Base-by-base conservation (phyloP, 2,329 filamentous ascomycete species). In the Diaporthe citri region DNA sequence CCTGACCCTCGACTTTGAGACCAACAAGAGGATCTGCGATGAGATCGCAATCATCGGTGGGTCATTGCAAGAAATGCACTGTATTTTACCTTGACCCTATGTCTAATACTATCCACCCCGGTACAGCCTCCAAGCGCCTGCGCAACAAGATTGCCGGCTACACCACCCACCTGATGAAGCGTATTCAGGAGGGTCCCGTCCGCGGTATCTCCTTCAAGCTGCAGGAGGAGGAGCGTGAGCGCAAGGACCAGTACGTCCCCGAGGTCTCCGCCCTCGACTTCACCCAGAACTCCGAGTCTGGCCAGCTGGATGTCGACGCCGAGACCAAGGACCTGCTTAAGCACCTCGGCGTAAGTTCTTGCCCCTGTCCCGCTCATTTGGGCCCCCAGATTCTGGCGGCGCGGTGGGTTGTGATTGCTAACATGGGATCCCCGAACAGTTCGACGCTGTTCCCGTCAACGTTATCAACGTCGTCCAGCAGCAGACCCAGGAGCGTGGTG, bases 161-260 rank as follows among this genome's bases (percentile, higher is more conserved):
- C 93, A 98, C 96, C 83, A 98, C 97, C 81, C 95, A 97, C 87
- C 87, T 97, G 88, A 99, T 99, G 97, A 98, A 98, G 93, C 97
- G 97, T 89, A 99, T 99, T 83, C 97, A 98, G 92, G 95, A 97
- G 87, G 97, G 97, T 80, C 97, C 97, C 80, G 97, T 99, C 88
- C 97, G 97, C 84, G 97, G 97, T 91, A 99, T 99, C 90, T 99
- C 97, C 88, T 99, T 99, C 96, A 99, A 99, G 93, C 95, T 99
- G 77, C 97, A 99, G 90, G 97, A 99, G 91, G 97, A 99, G 91
- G 97, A 99, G 93, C 95, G 97, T 92, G 97, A 99, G 91, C 94
- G 97, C 87, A 99, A 99, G 94, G 97, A 99, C 91, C 97, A 99
- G 91, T 99, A 98, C 91, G 97, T 99, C 80, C 97, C 97, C 85